phyloP scores from a whole-genome alignment of 768 basidiomycete species.

The Lentinula edodes region DNA sequence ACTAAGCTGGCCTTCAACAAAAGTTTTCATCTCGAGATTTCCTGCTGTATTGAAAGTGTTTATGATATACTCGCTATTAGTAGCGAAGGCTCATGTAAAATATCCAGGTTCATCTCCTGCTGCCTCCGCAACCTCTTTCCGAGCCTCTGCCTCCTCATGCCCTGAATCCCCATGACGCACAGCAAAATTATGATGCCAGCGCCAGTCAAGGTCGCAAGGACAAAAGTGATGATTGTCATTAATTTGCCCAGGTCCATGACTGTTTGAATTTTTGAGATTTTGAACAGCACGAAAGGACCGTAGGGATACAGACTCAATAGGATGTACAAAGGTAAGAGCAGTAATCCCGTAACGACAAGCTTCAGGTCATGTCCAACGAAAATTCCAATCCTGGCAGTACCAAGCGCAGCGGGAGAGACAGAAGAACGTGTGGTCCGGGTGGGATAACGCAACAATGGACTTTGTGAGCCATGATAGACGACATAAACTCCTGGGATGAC shows the following conservation, averaged over 20 bases:
- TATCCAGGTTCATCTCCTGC: neutral
- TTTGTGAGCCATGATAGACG: neutral
- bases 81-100: neutral
- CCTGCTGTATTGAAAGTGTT: no score
- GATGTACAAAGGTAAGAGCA: neutral
- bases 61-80: neutral
- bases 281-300: neutral
- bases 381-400: neutral
- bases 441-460: neutral
- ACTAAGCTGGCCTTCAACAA: no score
- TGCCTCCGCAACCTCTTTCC: neutral
- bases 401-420: neutral
- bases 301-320: neutral
- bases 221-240: neutral
- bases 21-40: no score
- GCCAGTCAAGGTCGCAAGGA: neutral
- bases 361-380: neutral
- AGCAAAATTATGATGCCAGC: neutral
- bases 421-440: neutral
- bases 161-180: neutral
- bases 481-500: neutral
- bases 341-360: neutral
- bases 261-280: neutral
- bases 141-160: neutral
- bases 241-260: neutral